These are phyloP conservation scores for Polysphondylium violaceum DNA, from an alignment of 78 protist genomes.

Conservation along the genomic window DNA sequence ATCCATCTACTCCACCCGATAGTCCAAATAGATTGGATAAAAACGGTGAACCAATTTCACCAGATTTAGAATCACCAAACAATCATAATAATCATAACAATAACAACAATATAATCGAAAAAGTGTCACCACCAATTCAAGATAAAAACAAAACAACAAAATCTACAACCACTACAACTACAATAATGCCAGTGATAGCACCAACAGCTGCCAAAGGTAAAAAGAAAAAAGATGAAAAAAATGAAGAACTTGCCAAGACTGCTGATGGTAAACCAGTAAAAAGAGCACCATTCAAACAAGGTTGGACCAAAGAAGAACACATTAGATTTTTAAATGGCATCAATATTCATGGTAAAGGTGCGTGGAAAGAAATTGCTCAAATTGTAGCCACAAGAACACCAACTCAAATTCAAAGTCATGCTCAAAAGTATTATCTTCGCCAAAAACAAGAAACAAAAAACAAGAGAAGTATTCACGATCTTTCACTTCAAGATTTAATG, in stretches of 20 bases:
- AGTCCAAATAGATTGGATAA: too few relatives aligned
- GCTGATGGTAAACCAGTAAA: not conserved
- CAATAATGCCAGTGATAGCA: not conserved
- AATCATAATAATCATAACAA: conserved; percentile 13
- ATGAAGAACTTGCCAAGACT: not conserved
- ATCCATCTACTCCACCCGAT: not conserved
- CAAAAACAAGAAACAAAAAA: conserved; percentile 82
- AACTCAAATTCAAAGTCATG: conserved; percentile 88
- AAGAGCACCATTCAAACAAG: conserved; percentile 63
- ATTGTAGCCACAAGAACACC: conserved; percentile 82
- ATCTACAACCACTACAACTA: not conserved
- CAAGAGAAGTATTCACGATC: conserved; percentile 84
- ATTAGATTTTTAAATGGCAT: conserved; percentile 80
- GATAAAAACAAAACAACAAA: not conserved
- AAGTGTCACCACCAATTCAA: not conserved
- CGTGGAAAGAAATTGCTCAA: conserved; percentile 84
- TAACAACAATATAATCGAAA: conserved; percentile 1
- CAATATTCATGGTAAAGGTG: conserved; percentile 76
- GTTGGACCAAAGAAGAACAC: conserved; percentile 88
- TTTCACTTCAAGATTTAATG: conserved; percentile 72
- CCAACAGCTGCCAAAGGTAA: not conserved
- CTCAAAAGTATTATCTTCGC: conserved; percentile 86
- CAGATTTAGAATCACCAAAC: not conserved
- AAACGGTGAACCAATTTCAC: conserved; percentile 8
- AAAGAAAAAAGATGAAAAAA: not conserved